Percentiles rank a stretch among this genome's conserved stretches.
Evolutionary conservation across 2,329 filamentous ascomycete species (phyloP).

Genomic region (Thelonectria blattea): DNA sequence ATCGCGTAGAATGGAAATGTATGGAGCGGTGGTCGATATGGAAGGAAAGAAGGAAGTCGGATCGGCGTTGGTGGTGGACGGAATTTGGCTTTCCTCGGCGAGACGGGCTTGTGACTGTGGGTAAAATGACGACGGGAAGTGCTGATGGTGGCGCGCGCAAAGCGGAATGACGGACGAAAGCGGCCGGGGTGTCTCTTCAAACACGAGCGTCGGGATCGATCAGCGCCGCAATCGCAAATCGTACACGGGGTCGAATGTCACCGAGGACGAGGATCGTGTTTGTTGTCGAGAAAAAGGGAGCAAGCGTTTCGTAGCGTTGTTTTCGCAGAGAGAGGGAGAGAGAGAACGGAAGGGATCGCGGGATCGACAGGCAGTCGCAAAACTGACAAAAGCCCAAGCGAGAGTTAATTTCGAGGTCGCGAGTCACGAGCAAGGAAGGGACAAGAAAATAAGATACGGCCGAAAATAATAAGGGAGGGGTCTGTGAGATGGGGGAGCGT

Average conservation of each 20-base stretch:
- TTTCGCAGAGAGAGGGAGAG: not conserved
- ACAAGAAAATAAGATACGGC: not conserved
- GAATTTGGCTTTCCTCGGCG: not conserved
- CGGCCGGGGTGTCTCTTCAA: conserved; percentile 9
- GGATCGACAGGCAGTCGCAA: not conserved
- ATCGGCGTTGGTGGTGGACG: conserved; percentile 4
- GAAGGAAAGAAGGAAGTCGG: not conserved
- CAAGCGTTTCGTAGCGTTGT: conserved; percentile 1
- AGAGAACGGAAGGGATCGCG: not conserved
- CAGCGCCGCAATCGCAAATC: conserved; percentile 17
- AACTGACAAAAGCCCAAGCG: not conserved
- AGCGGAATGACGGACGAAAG: conserved; percentile 10
- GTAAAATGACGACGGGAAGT: conserved; percentile 16
- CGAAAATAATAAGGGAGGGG: not conserved
- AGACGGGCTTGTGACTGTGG: conserved; percentile 5
- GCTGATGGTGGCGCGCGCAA: conserved; percentile 7
- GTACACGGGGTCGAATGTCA: conserved; percentile 18
- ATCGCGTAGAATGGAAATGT: conserved; percentile 24
- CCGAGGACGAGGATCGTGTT: not conserved
- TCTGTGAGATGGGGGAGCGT: conserved; percentile 5
- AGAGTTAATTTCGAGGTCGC: not conserved
- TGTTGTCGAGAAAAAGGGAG: not conserved
- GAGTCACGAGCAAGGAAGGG: conserved; percentile 5
- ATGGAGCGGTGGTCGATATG: conserved; percentile 15
- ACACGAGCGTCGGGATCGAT: conserved; percentile 7